Conservation (phyloP, 2,329 filamentous ascomycete genomes). For the Colletotrichum cordylinicola region DNA sequence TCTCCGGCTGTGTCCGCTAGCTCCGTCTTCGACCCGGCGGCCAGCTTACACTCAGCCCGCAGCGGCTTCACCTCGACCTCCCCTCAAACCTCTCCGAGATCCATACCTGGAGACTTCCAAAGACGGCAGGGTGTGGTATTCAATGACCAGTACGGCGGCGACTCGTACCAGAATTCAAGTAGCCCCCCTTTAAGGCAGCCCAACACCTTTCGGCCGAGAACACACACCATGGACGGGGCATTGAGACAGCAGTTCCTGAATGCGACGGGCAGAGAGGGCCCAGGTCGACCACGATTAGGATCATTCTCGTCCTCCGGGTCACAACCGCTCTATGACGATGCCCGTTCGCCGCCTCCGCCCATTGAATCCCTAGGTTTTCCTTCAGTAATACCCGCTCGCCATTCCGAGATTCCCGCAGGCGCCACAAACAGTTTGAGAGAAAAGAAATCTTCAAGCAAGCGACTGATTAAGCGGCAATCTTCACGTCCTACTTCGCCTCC, state of each 20-base stretch:
- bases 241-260: constrained; percentile 51
- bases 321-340: constrained; percentile 57
- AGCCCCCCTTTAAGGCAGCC: constrained; percentile 35
- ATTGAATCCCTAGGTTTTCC: constrained; percentile 50
- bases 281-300: constrained; percentile 66
- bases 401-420: constrained; percentile 20
- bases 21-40: constrained; percentile 4
- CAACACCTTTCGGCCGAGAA: constrained; percentile 54
- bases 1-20: constrained; percentile 6
- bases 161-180: constrained; percentile 54
- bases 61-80: constrained; percentile 38
- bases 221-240: constrained; percentile 63
- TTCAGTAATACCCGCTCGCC: constrained; percentile 40
- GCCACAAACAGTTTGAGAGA: constrained; percentile 42
- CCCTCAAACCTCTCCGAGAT: constrained; percentile 53
- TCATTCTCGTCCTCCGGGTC: constrained; percentile 72
- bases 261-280: constrained; percentile 44
- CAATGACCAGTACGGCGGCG: constrained; percentile 56
- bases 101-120: constrained; percentile 48
- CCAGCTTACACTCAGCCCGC: constrained; percentile 29
- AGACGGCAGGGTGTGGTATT: constrained; percentile 67
- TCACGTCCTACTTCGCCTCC: constrained; percentile 65
- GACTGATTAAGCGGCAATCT: constrained; percentile 60
- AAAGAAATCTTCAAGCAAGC: constrained; percentile 53
- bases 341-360: constrained; percentile 43